Base-by-base conservation (phyloP, 768 basidiomycete species). In the Rhodosporidiobolus sp. region DNA sequence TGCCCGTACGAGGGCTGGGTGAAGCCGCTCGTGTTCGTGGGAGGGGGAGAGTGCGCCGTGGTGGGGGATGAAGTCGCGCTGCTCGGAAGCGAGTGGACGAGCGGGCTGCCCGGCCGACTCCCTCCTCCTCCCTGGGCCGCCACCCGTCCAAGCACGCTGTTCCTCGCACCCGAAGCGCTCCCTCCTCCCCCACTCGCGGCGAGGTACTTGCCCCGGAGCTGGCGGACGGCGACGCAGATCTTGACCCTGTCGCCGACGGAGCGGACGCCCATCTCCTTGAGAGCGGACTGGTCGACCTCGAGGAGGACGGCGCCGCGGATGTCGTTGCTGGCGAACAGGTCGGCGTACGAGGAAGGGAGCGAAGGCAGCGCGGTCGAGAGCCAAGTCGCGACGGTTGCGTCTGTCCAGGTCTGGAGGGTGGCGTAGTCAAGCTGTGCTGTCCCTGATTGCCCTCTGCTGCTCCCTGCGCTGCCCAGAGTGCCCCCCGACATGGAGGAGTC, bases 211-310 rank as follows among this genome's bases (percentile, higher is more conserved):
- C 86, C 85, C 46, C 94, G 84, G 24, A 98, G 84, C 10, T 83
- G 79, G 79, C 93, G 94, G 70, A 99, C 90, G 1, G 88, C 95
- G 68, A 87, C 89, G 28, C 92, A 78, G 61, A 99, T 90, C 79
- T 92, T 86, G 14, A 97, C 87, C 60, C 94, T 84, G 81, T 99
- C 96, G 19, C 96, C 96, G 53, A 99, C 79, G 81, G 89, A 92
- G 45, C 84, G 77, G 38, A 99, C 86, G 22, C 90, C 90, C 87
- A 98, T 91, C 82, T 99, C 96, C 79, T 89, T 91, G 61, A 99
- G 83, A 4, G 88, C 89, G 12, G 83, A 81, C 81, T 94, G 91
- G 79, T 98, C 95, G 56, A 98, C 83, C 74, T 99, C 96, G 61
- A 97, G 85, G 26, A 99, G 82, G 30, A 99, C 88, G 79, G 92